These are phyloP conservation scores for Emmonsiellopsis sp. DNA, from an alignment of 2,329 filamentous ascomycete genomes.

Conservation along the genomic window DNA sequence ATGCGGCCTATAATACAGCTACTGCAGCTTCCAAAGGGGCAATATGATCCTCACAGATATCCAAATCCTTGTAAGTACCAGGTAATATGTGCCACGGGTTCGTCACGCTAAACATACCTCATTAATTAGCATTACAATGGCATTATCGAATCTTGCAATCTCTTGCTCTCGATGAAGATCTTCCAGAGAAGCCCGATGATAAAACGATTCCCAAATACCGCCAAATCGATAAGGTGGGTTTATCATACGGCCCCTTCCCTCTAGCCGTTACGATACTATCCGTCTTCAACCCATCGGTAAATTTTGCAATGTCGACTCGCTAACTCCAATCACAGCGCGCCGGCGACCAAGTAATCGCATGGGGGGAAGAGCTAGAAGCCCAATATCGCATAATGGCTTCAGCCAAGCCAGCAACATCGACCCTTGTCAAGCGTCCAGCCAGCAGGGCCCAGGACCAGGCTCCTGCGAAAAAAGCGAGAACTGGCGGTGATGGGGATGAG, in stretches of 20 bases:
- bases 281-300: slow-evolving; percentile 1
- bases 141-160: slow-evolving; percentile 92
- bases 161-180: slow-evolving; percentile 81
- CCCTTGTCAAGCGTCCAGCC: slow-evolving; percentile 38
- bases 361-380: slow-evolving; percentile 59
- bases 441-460: slow-evolving; percentile 15
- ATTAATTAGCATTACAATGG: slow-evolving; percentile 64
- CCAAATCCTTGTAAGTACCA: slow-evolving; percentile 58
- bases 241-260: not conserved
- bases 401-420: slow-evolving; percentile 32
- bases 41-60: slow-evolving; percentile 78
- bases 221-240: slow-evolving; percentile 66
- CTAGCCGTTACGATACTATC: not conserved
- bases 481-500: slow-evolving; percentile 25
- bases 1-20: slow-evolving; percentile 81
- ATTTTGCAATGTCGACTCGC: not conserved
- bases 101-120: slow-evolving; percentile 2
- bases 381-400: slow-evolving; percentile 40
- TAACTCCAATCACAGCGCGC: slow-evolving; percentile 43
- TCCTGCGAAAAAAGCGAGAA: slow-evolving; percentile 39
- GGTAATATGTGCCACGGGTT: not conserved
- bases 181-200: slow-evolving; percentile 65
- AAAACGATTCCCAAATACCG: slow-evolving; percentile 74
- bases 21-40: slow-evolving; percentile 74
- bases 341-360: slow-evolving; percentile 67